Evolutionary conservation across 805 yeast species (phyloP), one percentile per base, ranked within the genome.

Genomic region (Candida anglica): DNA sequence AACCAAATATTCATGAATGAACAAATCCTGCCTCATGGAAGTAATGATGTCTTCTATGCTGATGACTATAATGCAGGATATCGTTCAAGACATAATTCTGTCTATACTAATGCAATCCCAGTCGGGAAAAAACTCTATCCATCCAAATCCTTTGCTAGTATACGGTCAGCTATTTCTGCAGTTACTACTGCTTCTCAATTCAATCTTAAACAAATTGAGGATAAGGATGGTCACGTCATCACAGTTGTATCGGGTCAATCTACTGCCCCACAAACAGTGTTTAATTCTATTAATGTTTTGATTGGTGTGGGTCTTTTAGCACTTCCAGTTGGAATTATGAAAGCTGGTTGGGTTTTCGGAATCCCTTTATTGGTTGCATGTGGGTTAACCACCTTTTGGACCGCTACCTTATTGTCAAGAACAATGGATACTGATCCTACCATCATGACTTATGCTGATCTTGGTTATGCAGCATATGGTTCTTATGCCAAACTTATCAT

Each of bases 391-490:
- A 87, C 96, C 2, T 81, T 73, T 44, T 79, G 86, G 69, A 80
- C 93, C 2, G 96, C 96, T 6, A 70, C 71, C 5, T 62, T 86
- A 32, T 65, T 88, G 38, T 80, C 91, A 10, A 70, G 73, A 39
- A 79, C 95, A 43, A 71, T 87, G 71, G 87, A 81, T 41, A 81
- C 87, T 1, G 93, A 87, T 59, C 80, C 75, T 11, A 80, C 93
- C 0, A 60, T 87, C 34, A 79, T 82, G 69, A 84, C 96, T 0
- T 88, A 87, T 55, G 94, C 95, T 0, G 96, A 88, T 60, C 67
- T 88, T 31, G 95, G 94, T 3, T 81, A 76, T 47, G 85, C 86
- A n/a, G 84, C 89, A 0, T 86, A 81, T 51, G 96, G 96, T 1
- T 64, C 82, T 2, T 66, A 66, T 20, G 95, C 93, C 2, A 73